Evolutionary conservation across 345 rosid genomes (phyloP).

Genomic region (Arabidopsis suecica): DNA sequence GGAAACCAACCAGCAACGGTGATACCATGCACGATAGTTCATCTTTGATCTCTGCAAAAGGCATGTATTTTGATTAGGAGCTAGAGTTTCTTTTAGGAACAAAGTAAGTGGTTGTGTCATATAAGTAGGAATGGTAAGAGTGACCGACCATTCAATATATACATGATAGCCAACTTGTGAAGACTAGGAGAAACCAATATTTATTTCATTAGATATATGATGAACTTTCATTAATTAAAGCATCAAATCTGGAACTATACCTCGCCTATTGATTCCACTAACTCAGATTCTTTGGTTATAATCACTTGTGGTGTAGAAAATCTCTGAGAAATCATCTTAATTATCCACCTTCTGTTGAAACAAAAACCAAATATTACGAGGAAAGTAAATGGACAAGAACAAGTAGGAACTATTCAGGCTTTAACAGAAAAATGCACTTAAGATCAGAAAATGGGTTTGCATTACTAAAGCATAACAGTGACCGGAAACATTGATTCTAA

Average conservation of each 20-base stretch:
- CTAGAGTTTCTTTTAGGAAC: not conserved
- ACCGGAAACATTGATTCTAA: slow-evolving; percentile 15
- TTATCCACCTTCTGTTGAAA: slow-evolving; percentile 82
- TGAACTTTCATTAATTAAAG: slow-evolving; percentile 59
- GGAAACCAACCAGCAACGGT: slow-evolving; percentile 94
- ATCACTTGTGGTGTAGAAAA: slow-evolving; percentile 56
- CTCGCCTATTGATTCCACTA: slow-evolving; percentile 87
- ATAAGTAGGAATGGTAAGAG: not conserved
- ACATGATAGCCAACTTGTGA: slow-evolving; percentile 16
- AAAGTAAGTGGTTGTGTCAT: not conserved
- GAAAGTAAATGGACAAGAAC: slow-evolving; percentile 1
- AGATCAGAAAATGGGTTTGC: not conserved
- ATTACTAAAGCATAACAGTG: not conserved
- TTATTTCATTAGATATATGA: slow-evolving; percentile 41
- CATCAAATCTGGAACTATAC: slow-evolving; percentile 65
- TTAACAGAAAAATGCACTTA: not conserved
- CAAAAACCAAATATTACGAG: not conserved
- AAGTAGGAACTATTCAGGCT: not conserved
- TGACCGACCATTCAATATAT: too few relatives aligned
- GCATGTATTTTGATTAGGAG: slow-evolving; percentile 2
- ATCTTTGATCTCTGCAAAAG: slow-evolving; percentile 83
- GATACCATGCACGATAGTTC: slow-evolving; percentile 99
- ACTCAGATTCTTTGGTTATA: slow-evolving; percentile 76
- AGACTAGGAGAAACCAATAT: slow-evolving; percentile 20
- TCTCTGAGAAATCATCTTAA: slow-evolving; percentile 68